Evolutionary conservation across 331 rosid species (phyloP), one percentile per base, ranked within the genome.

Genomic region (Pyracantha coccinea): DNA sequence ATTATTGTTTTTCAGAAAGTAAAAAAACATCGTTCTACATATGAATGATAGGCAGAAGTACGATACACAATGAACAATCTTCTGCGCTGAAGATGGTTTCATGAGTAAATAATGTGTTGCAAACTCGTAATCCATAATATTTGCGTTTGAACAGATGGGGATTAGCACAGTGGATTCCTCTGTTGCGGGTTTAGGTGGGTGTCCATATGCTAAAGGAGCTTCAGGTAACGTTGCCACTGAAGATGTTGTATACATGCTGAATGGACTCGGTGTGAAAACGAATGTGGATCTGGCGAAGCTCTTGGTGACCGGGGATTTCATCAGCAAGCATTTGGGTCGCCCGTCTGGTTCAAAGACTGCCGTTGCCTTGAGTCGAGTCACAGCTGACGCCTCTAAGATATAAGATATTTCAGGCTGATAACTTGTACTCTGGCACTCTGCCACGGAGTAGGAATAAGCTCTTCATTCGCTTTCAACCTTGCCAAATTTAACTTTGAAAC

Each of bases 171-270:
- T 89, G 35, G 97, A 91, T 86, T 88, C 93, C 57, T 93, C 96
- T 17, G 78, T 88, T 72, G 63, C 98, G 31, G 97, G 97, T 68
- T 86, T 93, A 35, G 98, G 98, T 24, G 98, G 98, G 33, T 93
- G 98, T 80, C 98, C 98, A 6, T 91, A 91, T 78, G 98, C 98
- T 9, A 89, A 86, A 77, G 98, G 98, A 78, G 98, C 97, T 73
- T 83, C 97, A 0, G 97, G 97, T 75, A 91, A 93, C 47, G 92
- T 91, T n/a, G 91, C 98, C 21, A 89, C 94, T 3, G 98, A 91
- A 84, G 98, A 93, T 80, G 98, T 91, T 27, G 91, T 93, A 29
- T 93, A 93, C 91, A 89, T 88, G 98, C 90, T 91, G 47, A 76
- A 83, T 77, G 98, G 93, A 16, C 91, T 90, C 50, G 95, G 98